phyloP scores from a whole-genome alignment of 441 rosid genomes.

The Eruca vesicaria region DNA sequence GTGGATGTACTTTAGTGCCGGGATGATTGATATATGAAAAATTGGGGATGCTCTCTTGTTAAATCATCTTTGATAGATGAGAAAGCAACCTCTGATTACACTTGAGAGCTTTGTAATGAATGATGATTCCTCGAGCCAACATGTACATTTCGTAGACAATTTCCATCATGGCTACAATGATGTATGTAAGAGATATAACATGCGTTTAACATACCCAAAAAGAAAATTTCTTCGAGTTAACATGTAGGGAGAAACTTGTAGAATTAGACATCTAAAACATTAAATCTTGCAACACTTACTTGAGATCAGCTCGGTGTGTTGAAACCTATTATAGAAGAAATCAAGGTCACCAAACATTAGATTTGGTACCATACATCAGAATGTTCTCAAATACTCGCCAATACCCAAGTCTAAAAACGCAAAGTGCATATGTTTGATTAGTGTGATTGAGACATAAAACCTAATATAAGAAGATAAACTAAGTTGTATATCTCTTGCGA shows the following conservation, averaged over 20 bases:
- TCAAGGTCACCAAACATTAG: neutral
- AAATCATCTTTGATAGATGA: neutral
- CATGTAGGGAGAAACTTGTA: too few relatives aligned
- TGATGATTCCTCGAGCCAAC: too few relatives aligned
- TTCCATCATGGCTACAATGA: too few relatives aligned
- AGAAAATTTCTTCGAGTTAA: too few relatives aligned
- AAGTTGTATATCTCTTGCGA: too few relatives aligned
- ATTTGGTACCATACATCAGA: neutral
- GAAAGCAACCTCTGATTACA: neutral
- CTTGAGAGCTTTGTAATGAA: neutral
- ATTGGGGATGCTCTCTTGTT: neutral
- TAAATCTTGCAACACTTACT: too few relatives aligned
- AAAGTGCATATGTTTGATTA: constrained; percentile 50
- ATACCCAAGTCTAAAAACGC: neutral
- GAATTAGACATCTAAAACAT: neutral
- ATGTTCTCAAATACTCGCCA: neutral
- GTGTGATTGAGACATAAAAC: neutral
- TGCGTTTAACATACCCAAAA: too few relatives aligned
- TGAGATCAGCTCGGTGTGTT: neutral
- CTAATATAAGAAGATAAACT: neutral
- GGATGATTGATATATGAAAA: neutral
- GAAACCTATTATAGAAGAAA: neutral
- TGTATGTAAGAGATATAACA: too few relatives aligned
- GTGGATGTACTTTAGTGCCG: neutral
- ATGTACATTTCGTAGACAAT: too few relatives aligned